Conservation (phyloP, 2,329 filamentous ascomycete species). For the Coleophoma cylindrospora region DNA sequence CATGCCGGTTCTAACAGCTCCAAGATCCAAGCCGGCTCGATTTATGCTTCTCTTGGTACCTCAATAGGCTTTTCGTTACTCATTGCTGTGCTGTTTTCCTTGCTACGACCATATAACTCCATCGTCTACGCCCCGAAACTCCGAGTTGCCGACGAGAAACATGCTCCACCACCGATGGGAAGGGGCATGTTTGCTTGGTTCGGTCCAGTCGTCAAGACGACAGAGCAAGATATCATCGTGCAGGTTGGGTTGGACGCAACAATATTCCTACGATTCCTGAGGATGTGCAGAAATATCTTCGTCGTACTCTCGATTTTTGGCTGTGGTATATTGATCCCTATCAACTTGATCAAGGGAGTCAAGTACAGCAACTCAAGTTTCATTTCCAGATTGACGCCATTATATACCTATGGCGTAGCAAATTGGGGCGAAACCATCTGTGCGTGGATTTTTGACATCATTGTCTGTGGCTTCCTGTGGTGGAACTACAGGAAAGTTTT, state of each 20-base stretch:
- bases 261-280: constrained; percentile 80
- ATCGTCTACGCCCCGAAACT: constrained; percentile 92
- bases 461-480: constrained; percentile 80
- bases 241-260: constrained; percentile 87
- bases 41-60: constrained; percentile 75
- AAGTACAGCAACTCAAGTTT: constrained; percentile 22
- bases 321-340: constrained; percentile 72
- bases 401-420: constrained; percentile 43
- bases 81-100: constrained; percentile 77
- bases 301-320: constrained; percentile 66
- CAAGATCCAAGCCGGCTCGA: constrained; percentile 43
- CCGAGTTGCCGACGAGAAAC: constrained; percentile 86
- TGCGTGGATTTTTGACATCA: constrained; percentile 64
- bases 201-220: constrained; percentile 69
- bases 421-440: constrained; percentile 57
- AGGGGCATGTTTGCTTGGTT: constrained; percentile 90
- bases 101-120: constrained; percentile 85
- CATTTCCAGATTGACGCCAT: constrained; percentile 57
- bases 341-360: constrained; percentile 59
- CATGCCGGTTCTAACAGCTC: too few species aligned
- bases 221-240: constrained; percentile 72
- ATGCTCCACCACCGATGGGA: constrained; percentile 80
- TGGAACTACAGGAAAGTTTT: constrained; percentile 78
- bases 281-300: constrained; percentile 93
- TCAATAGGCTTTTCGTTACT: constrained; percentile 71